These are phyloP conservation scores for Candida tropicalis DNA, from an alignment of 1,139 yeast genomes.

Conservation along the genomic window DNA sequence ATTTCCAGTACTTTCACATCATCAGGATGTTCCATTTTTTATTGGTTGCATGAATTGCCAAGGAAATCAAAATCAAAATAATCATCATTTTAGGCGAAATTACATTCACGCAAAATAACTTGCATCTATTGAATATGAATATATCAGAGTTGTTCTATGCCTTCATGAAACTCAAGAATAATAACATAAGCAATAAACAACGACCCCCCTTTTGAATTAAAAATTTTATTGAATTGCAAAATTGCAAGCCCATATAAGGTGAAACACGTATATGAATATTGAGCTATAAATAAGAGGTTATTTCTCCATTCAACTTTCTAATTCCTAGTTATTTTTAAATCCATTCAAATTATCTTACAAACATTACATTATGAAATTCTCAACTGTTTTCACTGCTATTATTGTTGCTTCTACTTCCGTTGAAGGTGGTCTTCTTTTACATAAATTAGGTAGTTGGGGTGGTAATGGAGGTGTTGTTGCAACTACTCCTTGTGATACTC, in stretches of 20 bases:
- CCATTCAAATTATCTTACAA: too few relatives aligned
- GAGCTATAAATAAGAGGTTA: too few relatives aligned
- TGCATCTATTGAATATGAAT: not conserved
- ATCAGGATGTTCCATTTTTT: too few relatives aligned
- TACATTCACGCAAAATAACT: not conserved
- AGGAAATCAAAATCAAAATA: too few relatives aligned
- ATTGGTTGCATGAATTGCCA: not conserved
- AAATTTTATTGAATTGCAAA: not conserved
- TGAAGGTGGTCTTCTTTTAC: not conserved
- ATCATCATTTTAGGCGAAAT: too few relatives aligned
- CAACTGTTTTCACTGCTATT: conserved; percentile 3
- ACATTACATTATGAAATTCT: conserved; percentile 2
- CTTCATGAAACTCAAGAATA: conserved; percentile 1
- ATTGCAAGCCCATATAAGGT: too few relatives aligned
- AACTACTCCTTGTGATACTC: conserved; percentile 5
- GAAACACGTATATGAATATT: too few relatives aligned
- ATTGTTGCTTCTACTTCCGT: conserved; percentile 1
- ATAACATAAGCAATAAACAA: not conserved
- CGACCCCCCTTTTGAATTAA: not conserved
- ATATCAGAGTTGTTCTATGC: too few relatives aligned
- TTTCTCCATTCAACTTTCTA: too few relatives aligned
- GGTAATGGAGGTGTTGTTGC: conserved; percentile 2
- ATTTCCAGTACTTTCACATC: too few relatives aligned
- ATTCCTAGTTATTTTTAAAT: not conserved
- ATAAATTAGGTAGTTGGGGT: not conserved